Conservation (phyloP, 768 basidiomycete species). For the Amanita jacksonii region DNA sequence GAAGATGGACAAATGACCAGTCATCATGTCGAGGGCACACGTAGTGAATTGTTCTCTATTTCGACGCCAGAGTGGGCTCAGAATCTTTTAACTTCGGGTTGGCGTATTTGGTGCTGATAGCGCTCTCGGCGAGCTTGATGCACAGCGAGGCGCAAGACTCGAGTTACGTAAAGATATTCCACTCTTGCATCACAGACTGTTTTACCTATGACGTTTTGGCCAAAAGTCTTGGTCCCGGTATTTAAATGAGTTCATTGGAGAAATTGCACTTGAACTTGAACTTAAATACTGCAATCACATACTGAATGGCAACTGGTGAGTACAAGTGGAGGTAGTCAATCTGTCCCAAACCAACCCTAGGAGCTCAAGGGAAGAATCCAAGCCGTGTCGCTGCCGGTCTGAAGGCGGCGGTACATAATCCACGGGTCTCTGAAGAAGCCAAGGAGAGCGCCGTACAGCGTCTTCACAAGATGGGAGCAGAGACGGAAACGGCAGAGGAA, state of each 20-base stretch:
- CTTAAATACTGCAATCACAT: background rate
- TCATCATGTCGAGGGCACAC: background rate
- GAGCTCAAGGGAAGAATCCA: slow-evolving; percentile 10
- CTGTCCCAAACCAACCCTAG: no score
- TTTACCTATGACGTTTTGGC: slow-evolving; percentile 5
- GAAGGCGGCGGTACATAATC: slow-evolving; percentile 51
- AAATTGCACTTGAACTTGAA: no score
- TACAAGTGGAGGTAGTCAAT: no score
- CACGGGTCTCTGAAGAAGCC: slow-evolving; percentile 45
- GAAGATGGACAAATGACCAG: background rate
- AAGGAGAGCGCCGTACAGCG: slow-evolving; percentile 37
- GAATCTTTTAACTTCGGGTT: no score
- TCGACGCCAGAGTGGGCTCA: no score
- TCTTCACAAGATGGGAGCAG: slow-evolving; percentile 27
- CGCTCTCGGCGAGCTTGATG: no score
- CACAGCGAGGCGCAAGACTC: background rate
- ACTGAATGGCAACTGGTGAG: slow-evolving; percentile 4
- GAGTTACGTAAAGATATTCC: background rate
- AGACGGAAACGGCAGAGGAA: slow-evolving; percentile 4
- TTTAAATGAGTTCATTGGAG: no score
- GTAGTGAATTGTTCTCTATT: background rate
- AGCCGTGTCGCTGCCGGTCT: slow-evolving; percentile 33
- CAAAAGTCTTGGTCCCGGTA: background rate
- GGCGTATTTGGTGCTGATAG: no score
- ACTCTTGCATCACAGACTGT: slow-evolving; percentile 4